Base-by-base conservation (phyloP, 2,329 filamentous ascomycete species). In the Clonostachys solani region DNA sequence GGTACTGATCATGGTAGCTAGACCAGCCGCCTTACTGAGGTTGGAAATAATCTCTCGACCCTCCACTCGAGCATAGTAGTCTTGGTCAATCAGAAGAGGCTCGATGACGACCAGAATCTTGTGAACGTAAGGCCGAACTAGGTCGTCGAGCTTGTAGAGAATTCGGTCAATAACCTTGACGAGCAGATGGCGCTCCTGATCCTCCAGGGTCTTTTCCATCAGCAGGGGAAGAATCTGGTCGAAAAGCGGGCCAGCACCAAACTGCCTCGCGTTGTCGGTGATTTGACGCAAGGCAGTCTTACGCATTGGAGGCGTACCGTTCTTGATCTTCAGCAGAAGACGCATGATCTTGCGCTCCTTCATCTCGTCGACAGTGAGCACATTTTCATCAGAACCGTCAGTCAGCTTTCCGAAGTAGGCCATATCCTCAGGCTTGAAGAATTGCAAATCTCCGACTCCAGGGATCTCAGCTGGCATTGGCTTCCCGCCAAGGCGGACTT, bases 281-380 rank as follows among this genome's bases (percentile, higher is more conserved):
- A 99, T 84, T 67, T 99, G 94, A 69, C 94, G 87, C 59, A 99
- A 80, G 19, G 94, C 94, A 35, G 94, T 99, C 78, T 99, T 99
- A 70, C 94, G 81, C 94, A 97, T 97, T 0, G 94, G 92, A 23
- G 94, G 94, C 38, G 94, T 97, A 60, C 94, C 94, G 64, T 99
- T 99, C 80, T 99, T 99, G 75, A 99, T 92, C 72, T 99, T 99
- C 48, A 99, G 78, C 42, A 99, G 75, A 47, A 99, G 73, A 55
- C 94, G 81, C 94, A 99, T 97, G 62, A 99, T 99, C 72, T 99
- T 99, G 52, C 94, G 82, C 69, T 99, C 92, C 69, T 99, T 97
- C 45, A 99, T 72, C 60, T 99, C 92, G 43, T 99, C 94, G 10
- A 99, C 91, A 17, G 86, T 92, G 69, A 99, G 81, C 18, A 84